phyloP scores from a whole-genome alignment of 2,329 filamentous ascomycete species.

The Penicillium sp. region DNA sequence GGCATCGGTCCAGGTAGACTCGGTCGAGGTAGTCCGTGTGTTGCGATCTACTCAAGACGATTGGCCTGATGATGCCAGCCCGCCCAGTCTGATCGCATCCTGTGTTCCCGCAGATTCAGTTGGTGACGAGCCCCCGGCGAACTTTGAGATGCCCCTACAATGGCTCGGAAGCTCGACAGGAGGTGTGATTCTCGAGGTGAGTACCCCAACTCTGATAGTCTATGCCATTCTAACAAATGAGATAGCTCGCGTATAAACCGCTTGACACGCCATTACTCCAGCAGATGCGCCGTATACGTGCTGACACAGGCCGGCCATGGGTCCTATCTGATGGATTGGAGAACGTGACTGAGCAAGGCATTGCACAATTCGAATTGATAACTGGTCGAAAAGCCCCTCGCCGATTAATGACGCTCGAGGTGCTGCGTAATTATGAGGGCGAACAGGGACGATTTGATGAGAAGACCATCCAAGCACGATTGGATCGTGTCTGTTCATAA shows the following conservation, averaged over 20 bases:
- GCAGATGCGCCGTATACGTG: constrained; percentile 59
- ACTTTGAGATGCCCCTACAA: constrained; percentile 61
- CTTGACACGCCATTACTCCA: constrained; percentile 64
- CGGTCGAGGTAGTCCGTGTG: constrained; percentile 44
- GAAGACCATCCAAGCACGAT: constrained; percentile 34
- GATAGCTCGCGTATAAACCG: constrained; percentile 62
- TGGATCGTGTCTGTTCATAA: constrained; percentile 28
- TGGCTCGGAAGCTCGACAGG: constrained; percentile 70
- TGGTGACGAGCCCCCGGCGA: constrained; percentile 57
- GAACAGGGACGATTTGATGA: constrained; percentile 35
- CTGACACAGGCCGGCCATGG: constrained; percentile 53
- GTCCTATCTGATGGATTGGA: constrained; percentile 71
- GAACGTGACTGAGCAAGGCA: constrained; percentile 69
- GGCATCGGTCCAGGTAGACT: constrained; percentile 38
- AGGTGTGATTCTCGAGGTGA: constrained; percentile 66
- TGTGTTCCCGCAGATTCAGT: constrained; percentile 68
- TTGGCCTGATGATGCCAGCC: constrained; percentile 59
- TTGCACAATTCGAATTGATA: constrained; percentile 76
- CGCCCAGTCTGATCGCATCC: constrained; percentile 68
- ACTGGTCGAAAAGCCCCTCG: constrained; percentile 67
- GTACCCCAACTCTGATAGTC: no score
- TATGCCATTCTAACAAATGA: no score
- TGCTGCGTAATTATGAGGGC: constrained; percentile 40
- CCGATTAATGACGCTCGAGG: constrained; percentile 63
- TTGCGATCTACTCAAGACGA: constrained; percentile 53